Evolutionary conservation across 257 asterid species (phyloP), one percentile per base, ranked within the genome.

Genomic region (Fraxinus anomala): DNA sequence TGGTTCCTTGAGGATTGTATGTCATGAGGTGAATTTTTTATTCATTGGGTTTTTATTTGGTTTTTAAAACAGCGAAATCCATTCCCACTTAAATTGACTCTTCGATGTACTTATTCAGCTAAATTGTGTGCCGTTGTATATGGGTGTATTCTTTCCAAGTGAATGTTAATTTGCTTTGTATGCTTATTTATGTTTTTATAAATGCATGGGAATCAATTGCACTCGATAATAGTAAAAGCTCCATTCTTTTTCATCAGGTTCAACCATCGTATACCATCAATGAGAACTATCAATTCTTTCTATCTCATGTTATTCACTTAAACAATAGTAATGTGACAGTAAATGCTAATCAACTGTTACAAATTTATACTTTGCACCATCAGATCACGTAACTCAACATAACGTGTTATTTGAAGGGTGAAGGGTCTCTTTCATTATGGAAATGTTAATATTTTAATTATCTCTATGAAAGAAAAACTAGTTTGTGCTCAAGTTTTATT

Each of bases 381-480:
- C 66, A 74, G 63, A 68, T 68, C 78, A 34, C 65, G 51, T 73
- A 31, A 63, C 65, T 73, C 56, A 76, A 70, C 49, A 76, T 49
- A 51, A 68, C 66, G 26, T 61, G 54, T 30, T 70, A 51, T 49
- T 19, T 31, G 34, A 31, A 31, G 34, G 34, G 34, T 79, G 19
- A 70, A 24, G 19, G 23, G 68, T 49, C n/a, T 23, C 47, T 66
- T 66, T 69, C 63, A 56, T 73, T 66, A 14, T 49, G 76, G 65
- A 68, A 34, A 49, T 65, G 24, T 28, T 65, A 19, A 73, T 69
- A 28, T 47, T 73, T 24, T 9, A 40, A 68, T 11, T 59, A 44
- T 21, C 56, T 74, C 47, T 44, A 73, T 68, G 9, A 37, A 39
- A 16, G 4, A 21, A 37, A 51, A 36, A 47, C 61, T 73, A 44